Evolutionary conservation across 2,329 filamentous ascomycete species (phyloP), one percentile per base, ranked within the genome.

Genomic region (Pestalotiopsis sp.): DNA sequence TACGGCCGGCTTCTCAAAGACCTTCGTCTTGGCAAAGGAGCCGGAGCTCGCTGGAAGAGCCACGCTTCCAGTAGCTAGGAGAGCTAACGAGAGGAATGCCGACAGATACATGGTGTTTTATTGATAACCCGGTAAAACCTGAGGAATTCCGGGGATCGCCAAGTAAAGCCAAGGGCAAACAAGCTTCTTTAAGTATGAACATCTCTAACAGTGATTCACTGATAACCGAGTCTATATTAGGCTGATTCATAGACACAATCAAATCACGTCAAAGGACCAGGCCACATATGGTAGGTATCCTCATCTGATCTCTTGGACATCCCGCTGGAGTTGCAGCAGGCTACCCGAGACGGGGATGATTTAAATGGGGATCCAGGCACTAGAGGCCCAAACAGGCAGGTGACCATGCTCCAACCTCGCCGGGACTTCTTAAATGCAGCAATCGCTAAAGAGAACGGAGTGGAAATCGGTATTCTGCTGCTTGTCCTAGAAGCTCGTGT

Each of bases 141-240:
- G 27, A n/a, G 7, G 13, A 31, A 27, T 13, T 25, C n/a, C 38
- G 49, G 38, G 20, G 31, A 36, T 25, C 25, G 61, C 61, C 61
- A 64, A 64, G 61, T 64, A 40, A 64, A 64, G 61, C 61, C 61
- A 64, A 64, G 61, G 14, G 36, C 36, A 49, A 64, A 49, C 38
- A 64, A 64, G 61, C 61, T 40, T 64, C 49, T 63, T 64, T 41
- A 64, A 40, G 40, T 41, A 45, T 36, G 14, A 52, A 27, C 40
- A 31, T 45, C 14, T 49, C n/a, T 13, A 49, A 23, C 17, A n/a
- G 14, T 5, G 45, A 52, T 11, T 23, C 40, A 23, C 20, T 31
- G 20, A 36, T 23, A 27, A 23, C 14, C n/a, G 13, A 31, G 17
- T 14, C n/a, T 56, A 65, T 49, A 56, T 65, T 65, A 65, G 49